Evolutionary conservation across 768 basidiomycete species (phyloP), one percentile per base, ranked within the genome.

Genomic region (Imleria badia): DNA sequence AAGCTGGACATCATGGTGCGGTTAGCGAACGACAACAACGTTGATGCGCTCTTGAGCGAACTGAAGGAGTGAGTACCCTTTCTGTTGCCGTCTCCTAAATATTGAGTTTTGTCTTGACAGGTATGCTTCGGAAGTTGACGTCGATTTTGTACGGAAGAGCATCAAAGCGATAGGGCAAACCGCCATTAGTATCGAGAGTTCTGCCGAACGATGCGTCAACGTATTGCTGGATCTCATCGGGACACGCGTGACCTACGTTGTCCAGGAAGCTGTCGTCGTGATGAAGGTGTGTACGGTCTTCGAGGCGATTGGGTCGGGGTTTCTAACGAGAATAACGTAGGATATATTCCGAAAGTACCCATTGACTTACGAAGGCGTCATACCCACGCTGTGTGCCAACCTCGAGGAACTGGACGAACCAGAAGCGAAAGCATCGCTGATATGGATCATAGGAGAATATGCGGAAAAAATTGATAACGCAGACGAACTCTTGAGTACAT

Each of bases 361-460:
- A 9, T 88, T 86, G 33, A 93, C 87, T 3, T 99, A 98, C 67
- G 96, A 99, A 73, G 95, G 94, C 19, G 88, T 97, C 66, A 98
- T 99, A 60, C 96, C 95, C 0, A 94, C 89, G 1, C 74, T 99
- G 14, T 99, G 95, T 64, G 86, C 91, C 2, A 96, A 94, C 66
- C 84, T 98, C 14, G 96, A 99, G 55, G 95, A 97, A 64, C 76
- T 99, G 31, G 96, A 98, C 65, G 97, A 99, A 67, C 97, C 96
- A 11, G 96, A 99, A 68, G 96, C 97, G 3, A 98, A 98, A 67
- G 92, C 95, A 1, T 95, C 95, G 3, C 77, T 99, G 46, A 98
- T 99, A 68, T 99, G 97, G 96, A 98, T 99, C 64, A 94, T 98
- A 61, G 96, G 96, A 52, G 94, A 98, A 75, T 98, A 99, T 64